Base-by-base conservation (phyloP, 2,329 filamentous ascomycete genomes). In the Sporothrix humicola region DNA sequence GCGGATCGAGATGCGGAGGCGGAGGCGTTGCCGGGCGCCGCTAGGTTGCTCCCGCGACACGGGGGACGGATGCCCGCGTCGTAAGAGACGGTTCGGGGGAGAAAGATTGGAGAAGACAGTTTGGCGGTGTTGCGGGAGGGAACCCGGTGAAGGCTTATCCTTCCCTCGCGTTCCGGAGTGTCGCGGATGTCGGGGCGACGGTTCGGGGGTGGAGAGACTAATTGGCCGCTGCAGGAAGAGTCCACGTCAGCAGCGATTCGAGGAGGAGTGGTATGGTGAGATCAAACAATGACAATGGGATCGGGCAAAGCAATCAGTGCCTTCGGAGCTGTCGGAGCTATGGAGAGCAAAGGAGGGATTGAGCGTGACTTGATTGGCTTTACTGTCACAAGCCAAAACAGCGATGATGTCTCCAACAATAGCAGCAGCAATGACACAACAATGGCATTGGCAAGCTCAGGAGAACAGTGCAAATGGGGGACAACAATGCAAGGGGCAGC, bases 31-130 rank as follows among this genome's bases (percentile, higher is more conserved):
- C 71, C 74, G 65, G 71, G 13, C 12, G 65, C 56, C 46, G 71
- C 31, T n/a, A 52, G 23, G 63, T 56, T 75, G 52, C 83, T 84
- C 87, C 90, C 87, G 84, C 90, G 87, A 81, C 87, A 86, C 80
- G 88, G 87, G 82, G 87, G 85, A 78, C 93, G 92, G 79, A 91
- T 89, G 85, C 92, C 91, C 87, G 91, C 91, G 87, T 94, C 92
- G 88, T 96, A 97, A 83, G 93, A 94, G 87, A 96, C 92, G 87
- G 93, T 94, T 82, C 93, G 93, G 83, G 93, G 92, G 80, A 97
- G 89, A 81, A 97, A 88, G 84, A 96, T 87, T 86, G 88, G 91
- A 83, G 95, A 93, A 91, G 94, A 95, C 93, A 97, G 91, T 86
- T 97, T 97, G 93, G 92, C 93, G 93, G 93, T 95, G 84, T 92